Evolutionary conservation across 768 basidiomycete genomes (phyloP).

Genomic region (Russula sp.): DNA sequence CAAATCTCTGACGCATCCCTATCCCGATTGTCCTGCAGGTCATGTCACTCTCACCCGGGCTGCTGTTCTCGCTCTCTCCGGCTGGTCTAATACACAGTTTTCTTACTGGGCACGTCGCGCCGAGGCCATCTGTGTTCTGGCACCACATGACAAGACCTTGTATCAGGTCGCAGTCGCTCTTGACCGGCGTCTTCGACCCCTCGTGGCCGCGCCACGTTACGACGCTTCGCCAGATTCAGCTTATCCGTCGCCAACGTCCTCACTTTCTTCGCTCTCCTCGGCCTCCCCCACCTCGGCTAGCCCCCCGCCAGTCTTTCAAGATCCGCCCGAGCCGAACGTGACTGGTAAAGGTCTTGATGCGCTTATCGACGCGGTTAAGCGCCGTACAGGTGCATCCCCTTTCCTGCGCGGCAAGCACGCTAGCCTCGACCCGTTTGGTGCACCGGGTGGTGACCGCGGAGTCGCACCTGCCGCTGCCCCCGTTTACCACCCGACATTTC

Average conservation of each 20-base stretch:
- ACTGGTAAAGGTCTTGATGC: constrained; percentile 45
- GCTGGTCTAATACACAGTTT: constrained; percentile 49
- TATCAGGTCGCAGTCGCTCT: constrained; percentile 36
- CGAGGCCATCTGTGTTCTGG: constrained; percentile 43
- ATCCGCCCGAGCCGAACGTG: constrained; percentile 33
- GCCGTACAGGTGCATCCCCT: constrained; percentile 39
- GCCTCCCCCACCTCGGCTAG: constrained; percentile 12
- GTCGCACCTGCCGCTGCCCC: constrained; percentile 22
- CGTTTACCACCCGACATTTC: constrained; percentile 26
- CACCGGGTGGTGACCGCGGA: constrained; percentile 32
- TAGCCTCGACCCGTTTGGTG: constrained; percentile 43
- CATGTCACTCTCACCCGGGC: constrained; percentile 41
- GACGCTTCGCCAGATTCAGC: constrained; percentile 21
- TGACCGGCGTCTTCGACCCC: constrained; percentile 34
- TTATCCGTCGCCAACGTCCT: constrained; percentile 21
- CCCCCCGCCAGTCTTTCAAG: constrained; percentile 27
- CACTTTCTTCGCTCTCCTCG: constrained; percentile 18
- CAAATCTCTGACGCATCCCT: constrained; percentile 40
- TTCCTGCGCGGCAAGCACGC: constrained; percentile 47
- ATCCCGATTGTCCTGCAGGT: constrained; percentile 33
- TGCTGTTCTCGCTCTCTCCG: constrained; percentile 40
- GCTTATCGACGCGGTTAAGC: constrained; percentile 43
- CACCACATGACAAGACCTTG: constrained; percentile 35
- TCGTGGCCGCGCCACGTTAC: constrained; percentile 18
- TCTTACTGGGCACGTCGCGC: constrained; percentile 48